Evolutionary conservation across 805 yeast genomes (phyloP).

Genomic region (Kodamaea lidongshanica): DNA sequence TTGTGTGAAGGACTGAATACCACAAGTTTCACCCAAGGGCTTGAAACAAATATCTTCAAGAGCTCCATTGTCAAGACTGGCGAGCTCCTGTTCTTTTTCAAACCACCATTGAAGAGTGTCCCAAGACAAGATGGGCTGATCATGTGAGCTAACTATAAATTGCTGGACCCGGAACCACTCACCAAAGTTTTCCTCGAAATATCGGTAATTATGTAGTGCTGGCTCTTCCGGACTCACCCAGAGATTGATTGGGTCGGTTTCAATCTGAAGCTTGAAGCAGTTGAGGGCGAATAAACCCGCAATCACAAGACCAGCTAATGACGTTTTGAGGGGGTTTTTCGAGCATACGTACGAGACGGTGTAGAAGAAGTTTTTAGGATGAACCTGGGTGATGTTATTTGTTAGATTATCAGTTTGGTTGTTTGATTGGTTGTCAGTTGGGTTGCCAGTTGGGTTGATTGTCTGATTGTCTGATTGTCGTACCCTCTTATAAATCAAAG

Average conservation of each 20-base stretch:
- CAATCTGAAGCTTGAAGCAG: slow-evolving; percentile 42
- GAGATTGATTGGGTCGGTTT: slow-evolving; percentile 70
- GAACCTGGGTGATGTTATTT: not conserved
- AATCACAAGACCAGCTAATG: no score
- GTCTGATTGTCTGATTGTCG: no score
- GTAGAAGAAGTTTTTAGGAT: not conserved
- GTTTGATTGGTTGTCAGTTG: no score
- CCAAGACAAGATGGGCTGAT: slow-evolving; percentile 56
- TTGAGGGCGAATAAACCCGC: no score
- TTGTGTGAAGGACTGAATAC: slow-evolving; percentile 82
- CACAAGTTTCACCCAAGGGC: slow-evolving; percentile 75
- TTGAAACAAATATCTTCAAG: slow-evolving; percentile 74
- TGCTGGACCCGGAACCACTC: slow-evolving; percentile 90
- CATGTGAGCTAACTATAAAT: slow-evolving; percentile 55
- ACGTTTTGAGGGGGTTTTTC: no score
- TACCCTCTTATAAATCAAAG: no score
- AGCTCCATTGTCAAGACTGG: slow-evolving; percentile 20
- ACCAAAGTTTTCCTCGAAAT: slow-evolving; percentile 77
- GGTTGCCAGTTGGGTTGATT: no score
- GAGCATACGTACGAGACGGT: no score
- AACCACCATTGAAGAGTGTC: slow-evolving; percentile 83
- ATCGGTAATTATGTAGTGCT: slow-evolving; percentile 59
- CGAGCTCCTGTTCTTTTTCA: slow-evolving; percentile 54
- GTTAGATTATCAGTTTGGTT: no score
- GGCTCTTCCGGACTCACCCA: slow-evolving; percentile 85